Evolutionary conservation across 371 early-diverging fungal species (phyloP).

Genomic region (Capniomyces stellatus): DNA sequence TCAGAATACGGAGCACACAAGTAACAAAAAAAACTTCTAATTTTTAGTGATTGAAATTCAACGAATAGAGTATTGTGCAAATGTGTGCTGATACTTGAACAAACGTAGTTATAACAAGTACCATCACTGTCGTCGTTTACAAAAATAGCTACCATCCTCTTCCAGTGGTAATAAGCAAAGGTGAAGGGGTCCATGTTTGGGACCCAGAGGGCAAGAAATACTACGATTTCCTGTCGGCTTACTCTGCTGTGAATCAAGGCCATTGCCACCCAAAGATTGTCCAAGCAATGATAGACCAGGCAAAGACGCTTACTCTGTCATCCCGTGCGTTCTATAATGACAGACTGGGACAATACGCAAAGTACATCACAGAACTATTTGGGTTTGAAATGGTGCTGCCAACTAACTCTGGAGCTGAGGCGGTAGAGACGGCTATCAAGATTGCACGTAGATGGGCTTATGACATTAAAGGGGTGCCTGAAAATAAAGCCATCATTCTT

Average conservation of each 20-base stretch:
- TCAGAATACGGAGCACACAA: slow-evolving; percentile 71
- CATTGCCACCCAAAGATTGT: slow-evolving; percentile 95
- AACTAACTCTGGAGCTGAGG: slow-evolving; percentile 97
- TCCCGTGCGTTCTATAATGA: slow-evolving; percentile 96
- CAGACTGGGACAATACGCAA: slow-evolving; percentile 71
- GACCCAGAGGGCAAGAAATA: slow-evolving; percentile 91
- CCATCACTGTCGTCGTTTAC: not conserved
- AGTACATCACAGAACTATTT: slow-evolving; percentile 83
- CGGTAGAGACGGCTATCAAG: slow-evolving; percentile 95
- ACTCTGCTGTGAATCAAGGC: slow-evolving; percentile 93
- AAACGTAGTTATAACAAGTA: not conserved
- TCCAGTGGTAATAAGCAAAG: slow-evolving; percentile 81
- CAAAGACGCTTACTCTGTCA: slow-evolving; percentile 56
- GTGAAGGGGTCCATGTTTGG: slow-evolving; percentile 79
- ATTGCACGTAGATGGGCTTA: slow-evolving; percentile 96
- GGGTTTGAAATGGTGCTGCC: slow-evolving; percentile 94
- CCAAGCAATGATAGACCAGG: slow-evolving; percentile 77
- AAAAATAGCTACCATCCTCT: slow-evolving; percentile 81
- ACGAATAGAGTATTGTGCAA: not conserved
- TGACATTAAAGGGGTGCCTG: slow-evolving; percentile 70
- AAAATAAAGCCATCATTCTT: slow-evolving; percentile 67
- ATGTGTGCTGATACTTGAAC: not conserved
- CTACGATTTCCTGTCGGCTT: slow-evolving; percentile 92
- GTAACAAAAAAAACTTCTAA: slow-evolving; percentile 21
- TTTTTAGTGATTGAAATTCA: too few relatives aligned